Conservation (phyloP, 345 rosid genomes). For the Populus davidiana region DNA sequence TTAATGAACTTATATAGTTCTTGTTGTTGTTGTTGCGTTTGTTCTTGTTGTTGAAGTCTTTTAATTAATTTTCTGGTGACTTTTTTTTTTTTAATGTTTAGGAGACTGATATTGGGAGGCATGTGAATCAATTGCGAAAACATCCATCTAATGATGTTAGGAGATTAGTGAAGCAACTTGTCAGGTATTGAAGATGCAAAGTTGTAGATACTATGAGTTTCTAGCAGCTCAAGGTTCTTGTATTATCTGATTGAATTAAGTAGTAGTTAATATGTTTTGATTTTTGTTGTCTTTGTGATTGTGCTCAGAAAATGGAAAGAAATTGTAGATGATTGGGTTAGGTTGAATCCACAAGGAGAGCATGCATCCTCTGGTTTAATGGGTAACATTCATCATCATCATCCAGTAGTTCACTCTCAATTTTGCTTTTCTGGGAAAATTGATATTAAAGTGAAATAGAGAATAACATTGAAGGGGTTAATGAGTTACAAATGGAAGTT, state of each 20-base stretch:
- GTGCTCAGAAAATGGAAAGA: slow-evolving; percentile 86
- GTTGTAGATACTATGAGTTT: not conserved
- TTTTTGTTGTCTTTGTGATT: not conserved
- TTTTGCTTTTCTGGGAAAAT: slow-evolving; percentile 21
- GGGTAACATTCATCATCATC: slow-evolving; percentile 44
- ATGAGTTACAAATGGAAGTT: slow-evolving; percentile 7
- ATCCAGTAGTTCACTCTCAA: not conserved
- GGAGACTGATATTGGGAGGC: slow-evolving; percentile 78
- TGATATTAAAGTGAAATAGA: slow-evolving; percentile 6
- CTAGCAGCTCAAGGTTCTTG: not conserved
- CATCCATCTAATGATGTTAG: slow-evolving; percentile 68
- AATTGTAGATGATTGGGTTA: slow-evolving; percentile 92
- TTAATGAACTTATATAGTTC: not conserved
- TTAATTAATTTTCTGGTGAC: not conserved
- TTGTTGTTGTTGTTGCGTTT: not conserved
- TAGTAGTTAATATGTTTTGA: not conserved
- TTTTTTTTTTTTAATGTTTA: slow-evolving; percentile 11
- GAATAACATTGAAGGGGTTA: slow-evolving; percentile 9
- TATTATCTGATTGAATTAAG: not conserved
- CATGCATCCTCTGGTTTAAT: slow-evolving; percentile 63
- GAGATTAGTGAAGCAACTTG: slow-evolving; percentile 81
- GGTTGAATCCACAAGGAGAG: slow-evolving; percentile 72
- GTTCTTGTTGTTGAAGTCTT: not conserved
- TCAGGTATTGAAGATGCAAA: slow-evolving; percentile 39
- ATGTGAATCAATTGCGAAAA: slow-evolving; percentile 71